These are phyloP conservation scores for Neurospora discreta DNA, from an alignment of 495 filamentous ascomycete species.

Conservation along the genomic window DNA sequence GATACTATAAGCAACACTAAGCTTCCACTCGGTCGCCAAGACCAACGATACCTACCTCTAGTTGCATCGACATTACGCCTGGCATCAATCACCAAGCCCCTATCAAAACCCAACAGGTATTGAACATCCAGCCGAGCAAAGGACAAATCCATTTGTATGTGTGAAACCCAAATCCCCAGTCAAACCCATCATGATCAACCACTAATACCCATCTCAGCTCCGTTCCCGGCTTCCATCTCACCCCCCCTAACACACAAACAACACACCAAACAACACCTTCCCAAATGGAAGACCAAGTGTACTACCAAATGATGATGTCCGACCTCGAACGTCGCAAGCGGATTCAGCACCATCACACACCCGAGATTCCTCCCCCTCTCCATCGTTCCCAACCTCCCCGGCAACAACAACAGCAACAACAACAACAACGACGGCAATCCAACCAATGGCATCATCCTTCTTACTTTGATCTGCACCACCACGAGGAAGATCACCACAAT, in stretches of 20 bases:
- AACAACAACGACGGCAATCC: no score
- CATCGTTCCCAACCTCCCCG: not conserved
- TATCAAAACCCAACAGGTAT: not conserved
- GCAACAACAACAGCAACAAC: not conserved
- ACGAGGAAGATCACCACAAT: no score
- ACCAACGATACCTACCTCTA: not conserved
- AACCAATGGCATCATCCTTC: not conserved
- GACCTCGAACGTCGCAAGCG: constrained; percentile 15
- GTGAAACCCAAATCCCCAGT: not conserved
- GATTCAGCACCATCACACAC: constrained; percentile 9
- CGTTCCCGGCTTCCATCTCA: not conserved
- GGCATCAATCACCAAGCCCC: not conserved
- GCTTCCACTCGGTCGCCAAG: not conserved
- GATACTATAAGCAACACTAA: not conserved
- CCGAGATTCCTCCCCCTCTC: not conserved
- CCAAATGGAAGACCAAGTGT: constrained; percentile 21
- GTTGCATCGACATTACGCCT: not conserved
- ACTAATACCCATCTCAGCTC: not conserved
- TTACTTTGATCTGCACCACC: not conserved
- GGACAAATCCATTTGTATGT: not conserved
- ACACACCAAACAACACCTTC: not conserved
- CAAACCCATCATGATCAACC: not conserved
- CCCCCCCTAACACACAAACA: not conserved
- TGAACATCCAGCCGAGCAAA: not conserved
- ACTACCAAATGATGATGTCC: constrained; percentile 17